Conservation (phyloP, 768 basidiomycete genomes). For the Lactarius hatsudake region DNA sequence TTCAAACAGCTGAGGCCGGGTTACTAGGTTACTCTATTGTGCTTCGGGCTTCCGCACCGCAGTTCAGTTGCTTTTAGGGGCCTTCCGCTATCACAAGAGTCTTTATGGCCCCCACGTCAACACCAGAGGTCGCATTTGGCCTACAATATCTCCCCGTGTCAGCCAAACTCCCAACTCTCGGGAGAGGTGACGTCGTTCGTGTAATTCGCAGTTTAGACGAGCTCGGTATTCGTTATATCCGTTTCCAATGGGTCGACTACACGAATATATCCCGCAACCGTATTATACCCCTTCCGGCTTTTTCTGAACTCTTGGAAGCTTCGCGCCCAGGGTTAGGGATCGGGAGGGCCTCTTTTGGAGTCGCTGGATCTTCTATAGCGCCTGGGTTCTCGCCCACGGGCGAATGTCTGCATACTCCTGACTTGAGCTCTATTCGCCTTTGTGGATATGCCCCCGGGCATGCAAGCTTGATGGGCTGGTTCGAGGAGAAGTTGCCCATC, state of each 20-base stretch:
- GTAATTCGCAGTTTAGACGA: neutral
- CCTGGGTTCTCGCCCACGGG: constrained; percentile 53
- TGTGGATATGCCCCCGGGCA: constrained; percentile 61
- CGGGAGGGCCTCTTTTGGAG: constrained; percentile 46
- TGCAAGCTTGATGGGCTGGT: constrained; percentile 63
- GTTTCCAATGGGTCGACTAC: constrained; percentile 66
- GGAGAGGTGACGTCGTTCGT: neutral
- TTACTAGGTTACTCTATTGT: too few relatives aligned
- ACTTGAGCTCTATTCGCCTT: constrained; percentile 49
- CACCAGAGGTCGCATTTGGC: constrained; percentile 12
- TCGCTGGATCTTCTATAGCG: constrained; percentile 46
- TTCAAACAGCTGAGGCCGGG: neutral
- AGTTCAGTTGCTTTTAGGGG: neutral
- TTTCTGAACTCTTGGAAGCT: constrained; percentile 49
- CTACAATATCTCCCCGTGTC: constrained; percentile 7
- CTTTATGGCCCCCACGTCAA: neutral
- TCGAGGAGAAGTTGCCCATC: constrained; percentile 54
- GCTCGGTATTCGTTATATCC: constrained; percentile 34
- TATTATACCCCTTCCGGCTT: constrained; percentile 54
- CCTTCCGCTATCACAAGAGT: neutral
- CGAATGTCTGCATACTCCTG: constrained; percentile 59
- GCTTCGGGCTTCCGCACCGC: neutral
- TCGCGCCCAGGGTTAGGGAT: constrained; percentile 53
- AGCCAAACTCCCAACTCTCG: constrained; percentile 2
- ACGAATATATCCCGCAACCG: constrained; percentile 58